Conservation (phyloP, 2,329 filamentous ascomycete genomes). For the Paraphaeosphaeria minitans region DNA sequence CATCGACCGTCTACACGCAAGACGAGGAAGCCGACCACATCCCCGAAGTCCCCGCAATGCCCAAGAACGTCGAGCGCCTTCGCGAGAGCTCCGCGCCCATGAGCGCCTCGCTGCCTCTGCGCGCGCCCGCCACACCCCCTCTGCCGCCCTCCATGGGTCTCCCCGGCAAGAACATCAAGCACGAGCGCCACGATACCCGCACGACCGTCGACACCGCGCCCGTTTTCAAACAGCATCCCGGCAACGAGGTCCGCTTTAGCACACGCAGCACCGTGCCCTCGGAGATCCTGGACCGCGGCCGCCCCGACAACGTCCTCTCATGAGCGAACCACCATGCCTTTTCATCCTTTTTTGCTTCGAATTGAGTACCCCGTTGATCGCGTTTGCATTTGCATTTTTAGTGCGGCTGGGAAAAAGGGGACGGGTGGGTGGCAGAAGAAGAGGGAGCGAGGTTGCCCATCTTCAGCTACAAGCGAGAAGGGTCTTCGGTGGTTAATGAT, state of each 20-base stretch:
- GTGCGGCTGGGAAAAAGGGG: background rate
- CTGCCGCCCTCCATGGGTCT: conserved; percentile 22
- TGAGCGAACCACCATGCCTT: conserved; percentile 5
- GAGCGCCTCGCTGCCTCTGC: conserved; percentile 8
- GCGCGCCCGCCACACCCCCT: conserved; percentile 15
- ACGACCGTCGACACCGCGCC: conserved; percentile 45
- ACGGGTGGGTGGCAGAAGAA: too few relatives aligned
- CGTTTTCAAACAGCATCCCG: conserved; percentile 48
- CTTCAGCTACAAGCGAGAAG: background rate
- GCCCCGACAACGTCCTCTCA: conserved; percentile 23
- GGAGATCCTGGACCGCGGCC: conserved; percentile 44
- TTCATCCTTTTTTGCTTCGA: conserved; percentile 2
- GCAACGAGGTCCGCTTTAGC: conserved; percentile 47
- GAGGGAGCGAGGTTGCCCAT: background rate
- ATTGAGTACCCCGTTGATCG: background rate
- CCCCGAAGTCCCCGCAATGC: conserved; percentile 39
- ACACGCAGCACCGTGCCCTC: conserved; percentile 45
- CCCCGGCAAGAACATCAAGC: conserved; percentile 40
- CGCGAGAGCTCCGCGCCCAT: conserved; percentile 12
- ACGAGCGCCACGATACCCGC: conserved; percentile 40
- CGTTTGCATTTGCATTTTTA: conserved; percentile 3
- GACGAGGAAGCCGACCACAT: conserved; percentile 28
- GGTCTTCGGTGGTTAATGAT: background rate
- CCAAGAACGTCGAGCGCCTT: conserved; percentile 22
- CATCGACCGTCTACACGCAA: conserved; percentile 29